Evolutionary conservation across 2,329 filamentous ascomycete genomes (phyloP).

Genomic region (Blastomyces emzantsi): DNA sequence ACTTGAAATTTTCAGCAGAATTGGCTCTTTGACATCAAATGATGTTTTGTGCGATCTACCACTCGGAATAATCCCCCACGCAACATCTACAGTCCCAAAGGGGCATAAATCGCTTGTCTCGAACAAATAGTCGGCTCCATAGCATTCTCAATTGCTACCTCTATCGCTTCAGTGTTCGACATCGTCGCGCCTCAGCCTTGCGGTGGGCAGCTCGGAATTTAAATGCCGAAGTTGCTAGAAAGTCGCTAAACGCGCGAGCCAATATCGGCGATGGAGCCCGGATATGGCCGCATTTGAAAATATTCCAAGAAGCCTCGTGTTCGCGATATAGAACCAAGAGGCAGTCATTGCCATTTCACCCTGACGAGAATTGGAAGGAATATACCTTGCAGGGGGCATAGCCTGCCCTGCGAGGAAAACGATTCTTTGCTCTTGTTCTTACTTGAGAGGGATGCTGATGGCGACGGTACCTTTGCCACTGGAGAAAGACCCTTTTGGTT

Average conservation of each 20-base stretch:
- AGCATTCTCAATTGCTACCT: constrained; percentile 1
- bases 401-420: background rate
- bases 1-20: too few relatives aligned
- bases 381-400: background rate
- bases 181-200: background rate
- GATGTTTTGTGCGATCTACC: background rate
- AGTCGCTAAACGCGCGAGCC: constrained; percentile 8
- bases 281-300: background rate
- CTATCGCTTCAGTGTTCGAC: constrained; percentile 9
- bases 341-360: background rate
- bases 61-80: constrained; percentile 10
- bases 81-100: constrained; percentile 1
- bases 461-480: background rate
- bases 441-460: constrained; percentile 8
- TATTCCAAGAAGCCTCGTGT: background rate
- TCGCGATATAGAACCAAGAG: background rate
- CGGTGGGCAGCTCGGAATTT: constrained; percentile 6
- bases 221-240: constrained; percentile 6
- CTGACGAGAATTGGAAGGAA: background rate
- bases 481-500: background rate
- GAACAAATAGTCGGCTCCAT: constrained; percentile 9
- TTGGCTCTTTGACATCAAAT: background rate
- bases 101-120: constrained; percentile 8
- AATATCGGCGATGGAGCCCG: background rate
- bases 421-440: constrained; percentile 7